phyloP scores from a whole-genome alignment of 805 yeast genomes.

The Wickerhamiella bombiphila region DNA sequence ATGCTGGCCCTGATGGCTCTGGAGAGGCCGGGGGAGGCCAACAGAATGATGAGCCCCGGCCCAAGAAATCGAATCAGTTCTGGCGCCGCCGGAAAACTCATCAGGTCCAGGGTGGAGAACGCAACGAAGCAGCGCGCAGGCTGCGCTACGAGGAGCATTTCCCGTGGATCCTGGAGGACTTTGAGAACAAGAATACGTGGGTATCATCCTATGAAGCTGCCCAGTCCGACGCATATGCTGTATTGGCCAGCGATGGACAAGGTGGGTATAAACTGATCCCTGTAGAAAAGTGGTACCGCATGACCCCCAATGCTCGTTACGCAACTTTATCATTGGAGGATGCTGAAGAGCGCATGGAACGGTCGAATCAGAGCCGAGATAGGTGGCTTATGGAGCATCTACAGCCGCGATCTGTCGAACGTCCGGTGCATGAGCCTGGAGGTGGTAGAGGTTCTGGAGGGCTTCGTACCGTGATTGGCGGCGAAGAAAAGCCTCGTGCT shows the following conservation, averaged over 20 bases:
- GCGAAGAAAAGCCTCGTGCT: slow-evolving; percentile 26
- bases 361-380: slow-evolving; percentile 51
- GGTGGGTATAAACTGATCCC: slow-evolving; percentile 90
- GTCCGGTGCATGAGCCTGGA: slow-evolving; percentile 4
- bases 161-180: slow-evolving; percentile 98
- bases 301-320: slow-evolving; percentile 85
- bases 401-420: slow-evolving; percentile 10
- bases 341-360: slow-evolving; percentile 89
- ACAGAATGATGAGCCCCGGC: slow-evolving; percentile 19
- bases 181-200: slow-evolving; percentile 85
- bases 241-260: slow-evolving; percentile 61
- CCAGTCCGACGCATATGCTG: slow-evolving; percentile 70
- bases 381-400: slow-evolving; percentile 88
- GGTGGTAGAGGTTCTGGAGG: slow-evolving; percentile 6
- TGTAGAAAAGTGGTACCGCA: slow-evolving; percentile 82
- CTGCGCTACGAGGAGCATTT: slow-evolving; percentile 89
- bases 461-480: slow-evolving; percentile 26
- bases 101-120: slow-evolving; percentile 69
- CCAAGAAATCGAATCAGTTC: slow-evolving; percentile 26
- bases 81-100: slow-evolving; percentile 51
- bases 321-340: slow-evolving; percentile 90
- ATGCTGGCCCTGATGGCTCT: slow-evolving; percentile 21
- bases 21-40: slow-evolving; percentile 26
- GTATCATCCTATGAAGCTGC: slow-evolving; percentile 93
- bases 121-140: slow-evolving; percentile 70